Evolutionary conservation across 176 grass and related monocot genomes (phyloP).

Genomic region (Aegilops tauschii): DNA sequence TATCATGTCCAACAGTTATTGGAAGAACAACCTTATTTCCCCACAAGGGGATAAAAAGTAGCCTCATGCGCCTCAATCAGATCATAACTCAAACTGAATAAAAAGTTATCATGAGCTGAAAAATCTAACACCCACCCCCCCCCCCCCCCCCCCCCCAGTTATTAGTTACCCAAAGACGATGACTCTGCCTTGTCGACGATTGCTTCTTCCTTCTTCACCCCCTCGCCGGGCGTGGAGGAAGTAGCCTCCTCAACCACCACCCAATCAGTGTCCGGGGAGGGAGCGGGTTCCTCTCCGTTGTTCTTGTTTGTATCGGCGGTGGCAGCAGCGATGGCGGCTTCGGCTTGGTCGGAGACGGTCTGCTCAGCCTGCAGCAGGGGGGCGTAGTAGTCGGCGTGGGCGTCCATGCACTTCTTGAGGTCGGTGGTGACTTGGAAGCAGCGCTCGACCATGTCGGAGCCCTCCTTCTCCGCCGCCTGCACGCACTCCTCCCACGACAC

Average conservation of each 20-base stretch:
- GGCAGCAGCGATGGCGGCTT: background rate
- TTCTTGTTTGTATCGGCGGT: background rate
- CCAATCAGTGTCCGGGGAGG: background rate
- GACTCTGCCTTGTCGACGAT: conserved; percentile 22
- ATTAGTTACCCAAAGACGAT: conserved; percentile 19
- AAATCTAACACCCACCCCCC: background rate
- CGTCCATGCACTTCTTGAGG: conserved; percentile 87
- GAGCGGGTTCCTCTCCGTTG: background rate
- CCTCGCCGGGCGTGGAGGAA: background rate
- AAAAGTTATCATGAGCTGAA: conserved; percentile 6
- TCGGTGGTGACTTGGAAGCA: conserved; percentile 53
- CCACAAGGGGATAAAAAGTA: conserved; percentile 22
- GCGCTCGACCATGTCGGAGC: conserved; percentile 58
- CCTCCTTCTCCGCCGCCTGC: conserved; percentile 53
- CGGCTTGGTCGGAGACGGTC: conserved; percentile 23
- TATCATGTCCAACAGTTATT: conserved; percentile 24
- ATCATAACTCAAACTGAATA: background rate
- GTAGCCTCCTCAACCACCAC: background rate
- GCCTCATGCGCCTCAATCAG: background rate
- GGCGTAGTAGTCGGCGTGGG: conserved; percentile 75
- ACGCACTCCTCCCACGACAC: conserved; percentile 82
- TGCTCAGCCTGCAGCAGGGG: conserved; percentile 56
- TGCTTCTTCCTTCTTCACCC: conserved; percentile 9
- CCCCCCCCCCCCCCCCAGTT: background rate
- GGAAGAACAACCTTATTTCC: conserved; percentile 21